These are phyloP conservation scores for Petrea volubilis DNA, from an alignment of 257 asterid genomes.

Conservation along the genomic window DNA sequence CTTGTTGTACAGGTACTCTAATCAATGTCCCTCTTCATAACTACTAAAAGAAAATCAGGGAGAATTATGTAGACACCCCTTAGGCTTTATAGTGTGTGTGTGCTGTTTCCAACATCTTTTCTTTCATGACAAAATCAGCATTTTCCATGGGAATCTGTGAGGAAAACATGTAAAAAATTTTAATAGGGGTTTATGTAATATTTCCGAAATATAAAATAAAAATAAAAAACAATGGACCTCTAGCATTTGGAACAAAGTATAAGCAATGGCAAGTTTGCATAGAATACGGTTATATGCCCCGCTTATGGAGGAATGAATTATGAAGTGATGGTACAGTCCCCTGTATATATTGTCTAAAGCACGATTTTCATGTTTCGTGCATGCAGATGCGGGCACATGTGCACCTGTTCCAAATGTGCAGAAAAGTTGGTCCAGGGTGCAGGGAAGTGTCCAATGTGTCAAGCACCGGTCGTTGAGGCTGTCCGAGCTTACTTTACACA, in stretches of 20 bases:
- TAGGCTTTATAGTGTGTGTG: not conserved
- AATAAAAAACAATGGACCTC: too few relatives aligned
- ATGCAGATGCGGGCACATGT: constrained; percentile 88
- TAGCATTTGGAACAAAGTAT: not conserved
- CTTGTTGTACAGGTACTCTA: constrained; percentile 85
- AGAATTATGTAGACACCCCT: not conserved
- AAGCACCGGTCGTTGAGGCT: constrained; percentile 49
- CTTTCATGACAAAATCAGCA: not conserved
- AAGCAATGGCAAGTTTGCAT: not conserved
- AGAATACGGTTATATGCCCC: not conserved
- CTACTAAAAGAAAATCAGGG: not conserved
- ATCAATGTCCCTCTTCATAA: not conserved
- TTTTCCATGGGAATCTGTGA: not conserved
- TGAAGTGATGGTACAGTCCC: not conserved
- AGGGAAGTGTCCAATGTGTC: constrained; percentile 59
- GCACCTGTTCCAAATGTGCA: constrained; percentile 75
- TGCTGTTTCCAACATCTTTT: not conserved
- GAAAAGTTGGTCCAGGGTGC: constrained; percentile 35
- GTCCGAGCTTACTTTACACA: constrained; percentile 44
- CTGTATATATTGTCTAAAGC: not conserved
- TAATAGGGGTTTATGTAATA: too few relatives aligned
- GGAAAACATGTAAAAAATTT: not conserved
- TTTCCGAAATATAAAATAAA: too few relatives aligned
- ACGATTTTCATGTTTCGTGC: not conserved
- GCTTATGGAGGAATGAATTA: not conserved